Conservation (phyloP, 1,284 basidiomycete species). For the Trichosporon asahii region DNA sequence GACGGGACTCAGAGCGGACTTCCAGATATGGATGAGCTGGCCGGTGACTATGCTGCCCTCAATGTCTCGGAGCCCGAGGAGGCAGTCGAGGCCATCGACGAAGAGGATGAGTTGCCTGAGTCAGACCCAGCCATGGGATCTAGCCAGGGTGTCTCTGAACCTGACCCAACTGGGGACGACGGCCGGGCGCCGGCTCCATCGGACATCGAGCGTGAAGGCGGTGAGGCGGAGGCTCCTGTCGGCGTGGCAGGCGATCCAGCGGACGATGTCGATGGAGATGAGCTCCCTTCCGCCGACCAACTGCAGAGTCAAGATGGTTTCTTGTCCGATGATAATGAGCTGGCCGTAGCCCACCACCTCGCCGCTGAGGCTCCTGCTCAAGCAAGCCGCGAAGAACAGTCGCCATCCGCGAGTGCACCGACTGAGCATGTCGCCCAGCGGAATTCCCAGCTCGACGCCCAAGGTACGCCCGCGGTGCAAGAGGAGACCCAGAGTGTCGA, state of each 20-base stretch:
- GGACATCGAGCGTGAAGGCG: neutral
- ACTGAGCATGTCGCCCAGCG: neutral
- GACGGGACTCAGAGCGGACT: neutral
- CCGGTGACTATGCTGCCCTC: neutral
- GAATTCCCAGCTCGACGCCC: neutral
- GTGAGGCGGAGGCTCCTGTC: neutral
- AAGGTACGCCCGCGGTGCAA: no score
- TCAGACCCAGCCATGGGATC: no score
- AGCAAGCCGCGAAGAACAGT: neutral
- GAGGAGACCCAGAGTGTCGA: no score
- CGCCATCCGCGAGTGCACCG: neutral
- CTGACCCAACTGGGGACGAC: neutral
- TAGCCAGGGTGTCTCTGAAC: no score
- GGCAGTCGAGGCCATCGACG: neutral
- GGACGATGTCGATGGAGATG: neutral
- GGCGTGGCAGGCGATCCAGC: no score
- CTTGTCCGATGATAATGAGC: neutral
- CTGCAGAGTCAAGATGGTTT: neutral
- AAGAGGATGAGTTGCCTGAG: neutral
- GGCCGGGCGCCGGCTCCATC: no score
- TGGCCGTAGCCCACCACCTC: neutral
- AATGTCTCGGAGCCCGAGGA: neutral
- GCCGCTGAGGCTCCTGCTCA: neutral
- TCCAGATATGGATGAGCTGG: neutral
- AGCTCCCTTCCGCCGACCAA: neutral